Evolutionary conservation across 2,329 filamentous ascomycete genomes (phyloP), one percentile per base, ranked within the genome.

Genomic region (Raffaelea ambrosiae): DNA sequence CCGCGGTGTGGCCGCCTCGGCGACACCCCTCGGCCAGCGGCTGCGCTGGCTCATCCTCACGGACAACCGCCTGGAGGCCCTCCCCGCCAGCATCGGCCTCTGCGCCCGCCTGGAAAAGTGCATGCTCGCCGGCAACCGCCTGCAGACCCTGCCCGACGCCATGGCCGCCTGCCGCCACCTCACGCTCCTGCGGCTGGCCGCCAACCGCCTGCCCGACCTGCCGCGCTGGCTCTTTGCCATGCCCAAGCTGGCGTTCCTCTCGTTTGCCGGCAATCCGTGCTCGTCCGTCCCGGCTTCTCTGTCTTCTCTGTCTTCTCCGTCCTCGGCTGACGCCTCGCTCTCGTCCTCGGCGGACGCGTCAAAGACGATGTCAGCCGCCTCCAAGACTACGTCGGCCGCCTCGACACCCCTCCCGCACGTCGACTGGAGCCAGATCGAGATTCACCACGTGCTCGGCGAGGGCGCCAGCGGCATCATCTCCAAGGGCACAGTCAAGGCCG

Each of bases 1-100:
- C n/a, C 13, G n/a, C 18, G 8, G 13, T 3, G 19, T 19, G 8
- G n/a, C 21, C 22, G 21, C 14, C 14, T 38, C 35, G 3, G 23
- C 41, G 4, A 49, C 48, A 20, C 66, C 13, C 18, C 57, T 74
- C 18, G 71, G 71, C 9, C 60, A 62, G 8, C 63, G 57, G 10
- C 59, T 74, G 18, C 61, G 69, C n/a, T 73, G 69, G 67, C 58
- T 74, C 36, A 72, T 74, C 45, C 58, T 75, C 13, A 74, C 71
- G 18, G 64, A 69, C 53, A 74, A 74, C 56, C 51, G 55, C 36
- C 63, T 74, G 38, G 49, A 51, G 3, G 46, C 51, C 8, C 57
- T 75, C 8, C 70, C 71, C 1, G 53, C 53, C 18, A 68, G 62
- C 55, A 68, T 74, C 43, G 68, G 70, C 10, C 56, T 57, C 19